Evolutionary conservation across 2,329 filamentous ascomycete species (phyloP).

Genomic region (Calonectria naviculata): DNA sequence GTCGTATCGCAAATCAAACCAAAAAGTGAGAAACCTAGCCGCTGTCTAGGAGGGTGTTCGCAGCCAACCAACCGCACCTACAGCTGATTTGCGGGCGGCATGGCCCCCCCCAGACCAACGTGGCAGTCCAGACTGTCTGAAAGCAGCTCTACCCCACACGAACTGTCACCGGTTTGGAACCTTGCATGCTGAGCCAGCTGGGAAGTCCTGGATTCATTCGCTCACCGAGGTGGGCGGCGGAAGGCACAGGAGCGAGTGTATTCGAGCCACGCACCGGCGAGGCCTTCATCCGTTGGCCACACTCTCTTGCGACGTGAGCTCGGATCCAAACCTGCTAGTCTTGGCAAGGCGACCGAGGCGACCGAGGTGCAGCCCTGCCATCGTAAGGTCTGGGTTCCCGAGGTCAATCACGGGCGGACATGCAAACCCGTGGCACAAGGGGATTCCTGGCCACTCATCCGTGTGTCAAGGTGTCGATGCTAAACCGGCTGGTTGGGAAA

Average conservation of each 20-base stretch:
- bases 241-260: slow-evolving; percentile 1
- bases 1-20: not conserved
- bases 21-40: not conserved
- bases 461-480: slow-evolving; percentile 11
- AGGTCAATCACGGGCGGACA: slow-evolving; percentile 1
- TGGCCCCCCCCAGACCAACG: not conserved
- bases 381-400: slow-evolving; percentile 10
- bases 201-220: slow-evolving; percentile 3
- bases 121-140: slow-evolving; percentile 17
- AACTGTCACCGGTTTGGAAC: slow-evolving; percentile 21
- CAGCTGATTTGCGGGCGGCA: slow-evolving; percentile 7
- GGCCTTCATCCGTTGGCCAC: slow-evolving; percentile 4
- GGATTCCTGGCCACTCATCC: slow-evolving; percentile 10
- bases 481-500: slow-evolving; percentile 18
- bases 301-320: slow-evolving; percentile 6
- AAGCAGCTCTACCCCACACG: slow-evolving; percentile 23
- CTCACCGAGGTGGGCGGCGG: slow-evolving; percentile 24
- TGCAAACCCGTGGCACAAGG: slow-evolving; percentile 14
- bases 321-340: slow-evolving; percentile 9
- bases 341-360: not conserved
- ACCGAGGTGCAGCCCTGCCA: slow-evolving; percentile 1
- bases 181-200: slow-evolving; percentile 13
- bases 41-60: not conserved
- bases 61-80: slow-evolving; percentile 4
- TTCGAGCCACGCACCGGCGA: not conserved